Evolutionary conservation across 345 rosid species (phyloP), one percentile per base, ranked within the genome.

Genomic region (Populus pruinosa): DNA sequence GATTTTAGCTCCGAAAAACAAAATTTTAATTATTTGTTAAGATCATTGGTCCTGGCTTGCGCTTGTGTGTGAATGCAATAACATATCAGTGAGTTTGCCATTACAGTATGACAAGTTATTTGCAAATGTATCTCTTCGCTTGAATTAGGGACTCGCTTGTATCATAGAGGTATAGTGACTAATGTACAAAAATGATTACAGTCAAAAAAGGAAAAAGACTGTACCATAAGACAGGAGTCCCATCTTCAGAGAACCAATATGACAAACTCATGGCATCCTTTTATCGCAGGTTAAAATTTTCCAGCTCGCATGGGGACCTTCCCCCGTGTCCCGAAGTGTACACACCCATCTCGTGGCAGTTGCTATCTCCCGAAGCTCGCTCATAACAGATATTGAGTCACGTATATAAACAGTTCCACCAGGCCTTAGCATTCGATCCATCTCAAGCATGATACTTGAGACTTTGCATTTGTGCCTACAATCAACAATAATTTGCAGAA

Each of bases 231-330:
- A 10, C 6, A 72, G 17, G 39, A 16, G 20, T 33, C 49, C 8
- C 41, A 20, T 35, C 14, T 56, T 33, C 36, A 14, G 8, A 8
- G 9, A 65, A 35, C n/a, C 33, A 27, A 4, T 1, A 14, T 5
- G 38, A 44, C 17, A 53, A 50, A 41, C 33, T 61, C 71, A 70
- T 71, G 80, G 83, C 69, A 83, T 78, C 10, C 90, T 82, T 82
- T 91, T 87, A 33, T 90, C 88, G 23, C 91, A 90, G 29, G 84
- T 84, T 78, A 91, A 81, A 76, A 90, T 78, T 84, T 82, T 91
- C 87, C 86, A 87, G 55, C 91, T 90, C 65, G 96, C 86, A 63
- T 88, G 87, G 0, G 91, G 92, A 43, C 93, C 92, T 83, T 87
- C 90, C 12, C 88, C 83, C 0, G 87, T 82, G 69, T 88, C 93